Evolutionary conservation across 352 stramenopile genomes (phyloP).

Genomic region (Globisporangium yorkense): DNA sequence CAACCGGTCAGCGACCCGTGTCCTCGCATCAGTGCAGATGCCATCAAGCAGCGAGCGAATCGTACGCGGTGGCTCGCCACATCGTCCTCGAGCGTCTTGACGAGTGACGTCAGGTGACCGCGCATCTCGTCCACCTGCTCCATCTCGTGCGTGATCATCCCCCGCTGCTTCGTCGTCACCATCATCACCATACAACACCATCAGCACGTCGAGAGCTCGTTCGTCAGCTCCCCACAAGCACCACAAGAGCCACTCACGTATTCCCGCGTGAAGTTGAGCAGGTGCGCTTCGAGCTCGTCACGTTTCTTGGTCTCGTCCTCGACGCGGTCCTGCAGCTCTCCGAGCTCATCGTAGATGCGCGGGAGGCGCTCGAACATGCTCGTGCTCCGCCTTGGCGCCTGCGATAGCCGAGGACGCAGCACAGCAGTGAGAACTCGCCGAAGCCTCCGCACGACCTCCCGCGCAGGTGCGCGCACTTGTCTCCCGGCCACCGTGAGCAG

Average conservation of each 20-base stretch:
- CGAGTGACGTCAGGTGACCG: constrained; percentile 38
- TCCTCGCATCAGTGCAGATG: background rate
- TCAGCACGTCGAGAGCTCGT: background rate
- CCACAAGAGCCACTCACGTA: constrained; percentile 21
- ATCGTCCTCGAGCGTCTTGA: constrained; percentile 57
- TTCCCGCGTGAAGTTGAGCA: constrained; percentile 58
- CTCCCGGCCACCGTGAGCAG: background rate
- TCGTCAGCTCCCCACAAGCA: background rate
- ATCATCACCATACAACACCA: background rate
- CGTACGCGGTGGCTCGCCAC: constrained; percentile 49
- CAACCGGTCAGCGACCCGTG: background rate
- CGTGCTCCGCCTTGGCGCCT: constrained; percentile 22
- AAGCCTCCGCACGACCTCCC: constrained; percentile 1
- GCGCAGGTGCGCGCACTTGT: background rate
- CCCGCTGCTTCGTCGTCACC: constrained; percentile 16
- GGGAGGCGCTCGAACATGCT: constrained; percentile 66
- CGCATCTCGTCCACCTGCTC: constrained; percentile 52
- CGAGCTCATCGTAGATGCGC: constrained; percentile 61
- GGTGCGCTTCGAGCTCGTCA: constrained; percentile 56
- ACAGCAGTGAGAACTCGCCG: constrained; percentile 1
- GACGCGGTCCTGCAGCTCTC: constrained; percentile 55
- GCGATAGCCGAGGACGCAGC: constrained; percentile 1
- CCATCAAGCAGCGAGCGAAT: background rate
- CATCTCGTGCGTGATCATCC: constrained; percentile 44
- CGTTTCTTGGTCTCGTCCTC: constrained; percentile 69